Percentiles rank a stretch among this genome's conserved stretches.
Evolutionary conservation across 805 yeast genomes (phyloP).

Genomic region (Tanozyma kutaoensis): DNA sequence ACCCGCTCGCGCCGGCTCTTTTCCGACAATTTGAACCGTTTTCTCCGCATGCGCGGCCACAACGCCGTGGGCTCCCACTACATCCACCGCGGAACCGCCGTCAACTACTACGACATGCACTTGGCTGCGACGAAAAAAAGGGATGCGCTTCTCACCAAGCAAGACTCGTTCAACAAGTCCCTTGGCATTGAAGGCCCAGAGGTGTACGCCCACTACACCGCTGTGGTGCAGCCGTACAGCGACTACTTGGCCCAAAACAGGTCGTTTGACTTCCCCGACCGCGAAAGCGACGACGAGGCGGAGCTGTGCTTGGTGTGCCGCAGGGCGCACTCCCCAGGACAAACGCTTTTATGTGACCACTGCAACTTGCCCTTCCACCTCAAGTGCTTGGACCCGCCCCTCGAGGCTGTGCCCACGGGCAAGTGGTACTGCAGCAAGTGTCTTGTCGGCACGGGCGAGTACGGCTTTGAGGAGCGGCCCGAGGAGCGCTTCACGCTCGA

Average conservation of each 20-base stretch:
- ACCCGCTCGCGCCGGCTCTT: constrained; percentile 55
- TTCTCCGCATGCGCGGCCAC: constrained; percentile 28
- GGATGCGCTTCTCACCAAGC: too few species aligned
- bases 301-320: constrained; percentile 38
- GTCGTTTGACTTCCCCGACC: too few species aligned
- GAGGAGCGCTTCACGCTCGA: constrained; percentile 39
- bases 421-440: constrained; percentile 80
- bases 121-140: too few species aligned
- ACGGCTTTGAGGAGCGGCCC: constrained; percentile 66
- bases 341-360: constrained; percentile 54
- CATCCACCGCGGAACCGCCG: constrained; percentile 13
- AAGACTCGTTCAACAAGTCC: too few species aligned
- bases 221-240: constrained; percentile 19
- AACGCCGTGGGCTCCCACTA: constrained; percentile 23
- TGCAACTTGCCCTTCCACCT: constrained; percentile 62
- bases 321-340: constrained; percentile 26
- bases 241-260: constrained; percentile 13
- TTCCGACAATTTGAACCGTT: constrained; percentile 47
- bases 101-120: constrained; percentile 24
- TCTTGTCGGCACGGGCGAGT: constrained; percentile 75
- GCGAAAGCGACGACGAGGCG: constrained; percentile 10
- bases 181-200: too few species aligned
- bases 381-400: constrained; percentile 49
- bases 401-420: constrained; percentile 37
- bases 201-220: constrained; percentile 12